Base-by-base conservation (phyloP, 208 protist genomes). In the Trypanosoma mega region DNA sequence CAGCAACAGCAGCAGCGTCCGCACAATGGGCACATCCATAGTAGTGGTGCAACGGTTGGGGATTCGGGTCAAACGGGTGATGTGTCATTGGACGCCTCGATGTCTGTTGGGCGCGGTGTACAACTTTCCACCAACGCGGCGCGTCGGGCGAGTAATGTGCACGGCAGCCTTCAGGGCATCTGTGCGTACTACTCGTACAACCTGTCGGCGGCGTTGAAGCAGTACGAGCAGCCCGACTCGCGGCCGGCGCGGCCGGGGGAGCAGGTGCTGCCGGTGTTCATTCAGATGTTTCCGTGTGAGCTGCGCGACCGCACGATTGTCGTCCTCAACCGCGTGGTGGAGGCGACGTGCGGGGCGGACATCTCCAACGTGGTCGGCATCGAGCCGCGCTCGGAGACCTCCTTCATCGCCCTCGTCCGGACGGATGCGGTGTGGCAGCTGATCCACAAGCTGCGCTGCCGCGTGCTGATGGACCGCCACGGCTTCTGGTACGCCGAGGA, bases 251-350 rank as follows among this genome's bases (percentile, higher is more conserved):
- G 36, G 31, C 30, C 26, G 24, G 57, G 20, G 5, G 52, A 58
- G 26, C 62, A 63, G 36, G 39, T 54, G 8, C 26, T 63, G 18
- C 76, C 79, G 14, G 68, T 92, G 14, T 89, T 88, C 44, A 79
- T 92, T 66, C 85, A 87, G 57, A 92, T 92, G 85, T 92, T 87
- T 44, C 85, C 85, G 8, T 92, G 81, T 46, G 85, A 92, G 51
- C 72, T 88, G 45, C 74, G 75, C 8, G 73, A 87, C 51, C 72
- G 76, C 8, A 61, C 66, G 26, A 71, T 71, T 27, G 68, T 63
- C 58, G 73, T 89, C 41, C 53, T 92, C 46, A 88, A 92, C 69
- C 76, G 76, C 16, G 79, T 92, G 39, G 78, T 92, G 14, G 65
- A 76, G 67, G 69, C 64, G 3, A 59, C 58, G n/a, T 72, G 66